A percentile compares a stretch with the other conserved stretches of the same genome.
These are phyloP conservation scores for Penicillium robsamsonii DNA, from an alignment of 495 filamentous ascomycete species.

Conservation along the genomic window DNA sequence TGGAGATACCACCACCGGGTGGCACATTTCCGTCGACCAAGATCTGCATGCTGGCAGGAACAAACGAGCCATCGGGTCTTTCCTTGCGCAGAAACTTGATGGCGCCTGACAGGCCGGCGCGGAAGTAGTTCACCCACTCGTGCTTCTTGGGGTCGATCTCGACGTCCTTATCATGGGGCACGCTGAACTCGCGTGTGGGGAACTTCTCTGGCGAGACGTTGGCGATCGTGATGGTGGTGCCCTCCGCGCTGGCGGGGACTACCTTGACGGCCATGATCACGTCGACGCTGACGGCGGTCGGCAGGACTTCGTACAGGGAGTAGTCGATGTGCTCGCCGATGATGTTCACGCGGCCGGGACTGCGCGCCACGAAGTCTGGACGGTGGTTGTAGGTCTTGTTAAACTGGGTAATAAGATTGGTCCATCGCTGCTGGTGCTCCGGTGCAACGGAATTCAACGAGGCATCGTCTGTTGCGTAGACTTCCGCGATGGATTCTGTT, in stretches of 20 bases:
- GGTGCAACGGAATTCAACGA: conserved; percentile 37
- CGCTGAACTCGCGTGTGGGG: conserved; percentile 68
- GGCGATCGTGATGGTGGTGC: conserved; percentile 60
- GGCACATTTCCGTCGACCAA: conserved; percentile 90
- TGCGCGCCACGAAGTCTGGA: conserved; percentile 82
- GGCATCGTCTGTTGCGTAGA: conserved; percentile 49
- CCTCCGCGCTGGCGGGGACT: conserved; percentile 38
- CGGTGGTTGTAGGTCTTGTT: conserved; percentile 63
- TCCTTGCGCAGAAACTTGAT: conserved; percentile 74
- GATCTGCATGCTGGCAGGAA: conserved; percentile 78
- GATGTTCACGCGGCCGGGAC: conserved; percentile 94
- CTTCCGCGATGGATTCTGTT: conserved; percentile 49
- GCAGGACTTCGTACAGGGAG: conserved; percentile 90
- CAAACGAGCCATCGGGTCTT: conserved; percentile 48
- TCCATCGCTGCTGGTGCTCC: conserved; percentile 60
- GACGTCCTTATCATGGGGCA: conserved; percentile 63
- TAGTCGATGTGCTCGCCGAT: conserved; percentile 99
- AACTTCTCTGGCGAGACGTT: conserved; percentile 80
- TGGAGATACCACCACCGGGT: conserved; percentile 85
- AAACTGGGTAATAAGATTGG: conserved; percentile 68
- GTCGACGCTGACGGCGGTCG: conserved; percentile 91
- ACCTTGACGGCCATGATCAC: conserved; percentile 82
- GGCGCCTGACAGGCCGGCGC: conserved; percentile 80
- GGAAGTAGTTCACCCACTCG: conserved; percentile 99
- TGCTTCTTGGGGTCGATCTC: conserved; percentile 80